These are phyloP conservation scores for Talaromyces sp. DNA, from an alignment of 2,329 filamentous ascomycete genomes.

Conservation along the genomic window DNA sequence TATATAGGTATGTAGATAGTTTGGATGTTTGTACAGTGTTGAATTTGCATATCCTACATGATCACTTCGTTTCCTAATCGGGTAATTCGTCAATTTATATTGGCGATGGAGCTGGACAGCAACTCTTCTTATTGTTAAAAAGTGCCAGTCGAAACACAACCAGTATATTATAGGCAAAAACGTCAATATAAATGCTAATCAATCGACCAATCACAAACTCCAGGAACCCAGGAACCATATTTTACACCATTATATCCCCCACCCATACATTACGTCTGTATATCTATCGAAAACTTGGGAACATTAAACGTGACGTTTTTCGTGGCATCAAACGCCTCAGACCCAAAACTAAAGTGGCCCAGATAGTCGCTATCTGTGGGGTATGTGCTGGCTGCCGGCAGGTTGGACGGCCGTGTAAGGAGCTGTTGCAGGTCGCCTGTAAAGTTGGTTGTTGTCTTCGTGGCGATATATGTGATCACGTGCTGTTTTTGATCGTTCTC, in stretches of 20 bases:
- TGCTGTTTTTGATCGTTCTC: not conserved
- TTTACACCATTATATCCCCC: not conserved
- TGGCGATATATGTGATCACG: slow-evolving; percentile 49
- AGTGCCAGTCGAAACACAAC: no score
- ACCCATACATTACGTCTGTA: slow-evolving; percentile 13
- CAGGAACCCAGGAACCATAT: not conserved
- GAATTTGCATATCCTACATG: no score
- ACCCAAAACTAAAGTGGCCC: slow-evolving; percentile 50
- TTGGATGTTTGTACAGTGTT: no score
- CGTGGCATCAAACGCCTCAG: slow-evolving; percentile 44
- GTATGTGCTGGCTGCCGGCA: slow-evolving; percentile 29
- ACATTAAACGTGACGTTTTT: slow-evolving; percentile 48
- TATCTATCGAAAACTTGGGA: slow-evolving; percentile 25
- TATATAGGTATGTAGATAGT: no score
- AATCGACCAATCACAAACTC: not conserved
- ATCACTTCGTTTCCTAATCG: no score
- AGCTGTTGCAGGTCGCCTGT: slow-evolving; percentile 45
- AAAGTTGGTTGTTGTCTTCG: slow-evolving; percentile 35
- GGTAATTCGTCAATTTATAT: not conserved
- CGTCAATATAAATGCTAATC: not conserved
- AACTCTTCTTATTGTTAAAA: no score
- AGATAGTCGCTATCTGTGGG: slow-evolving; percentile 43
- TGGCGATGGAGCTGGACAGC: no score
- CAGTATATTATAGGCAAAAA: no score
- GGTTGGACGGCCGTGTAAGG: slow-evolving; percentile 24